phyloP scores from a whole-genome alignment of 1,284 basidiomycete genomes.

The Pholiota adiposa region DNA sequence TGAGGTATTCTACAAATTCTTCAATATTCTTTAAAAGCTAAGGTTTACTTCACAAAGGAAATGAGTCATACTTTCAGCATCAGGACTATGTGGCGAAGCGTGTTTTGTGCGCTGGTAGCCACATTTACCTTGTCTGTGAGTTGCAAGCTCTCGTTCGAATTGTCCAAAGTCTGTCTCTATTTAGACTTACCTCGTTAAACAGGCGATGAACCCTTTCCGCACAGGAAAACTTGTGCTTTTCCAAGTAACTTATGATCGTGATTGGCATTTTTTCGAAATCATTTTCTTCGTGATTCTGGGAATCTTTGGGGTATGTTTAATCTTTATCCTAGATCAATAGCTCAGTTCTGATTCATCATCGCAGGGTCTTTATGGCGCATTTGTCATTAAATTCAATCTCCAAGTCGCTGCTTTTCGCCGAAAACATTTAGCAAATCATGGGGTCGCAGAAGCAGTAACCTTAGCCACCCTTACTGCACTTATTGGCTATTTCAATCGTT shows the following conservation, averaged over 20 bases:
- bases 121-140: slow-evolving; percentile 93
- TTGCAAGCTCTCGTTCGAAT: no score
- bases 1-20: slow-evolving; percentile 49
- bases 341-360: not conserved
- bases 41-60: slow-evolving; percentile 59
- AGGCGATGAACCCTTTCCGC: slow-evolving; percentile 98
- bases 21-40: not conserved
- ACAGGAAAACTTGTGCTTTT: slow-evolving; percentile 98
- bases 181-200: no score
- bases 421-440: slow-evolving; percentile 85
- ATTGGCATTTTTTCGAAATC: slow-evolving; percentile 99
- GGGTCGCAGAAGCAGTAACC: slow-evolving; percentile 86
- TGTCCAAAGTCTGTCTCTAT: no score
- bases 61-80: slow-evolving; percentile 98
- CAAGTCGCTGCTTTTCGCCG: slow-evolving; percentile 94
- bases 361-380: slow-evolving; percentile 95
- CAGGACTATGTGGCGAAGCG: slow-evolving; percentile 98
- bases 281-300: slow-evolving; percentile 96
- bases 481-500: slow-evolving; percentile 94
- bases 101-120: slow-evolving; percentile 96
- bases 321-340: slow-evolving; percentile 9
- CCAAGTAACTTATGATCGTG: slow-evolving; percentile 96
- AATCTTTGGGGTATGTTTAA: slow-evolving; percentile 82
- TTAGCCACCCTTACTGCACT: slow-evolving; percentile 90
- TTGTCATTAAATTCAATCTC: slow-evolving; percentile 96